phyloP scores from a whole-genome alignment of 805 yeast genomes.

The Candida multigemmis region DNA sequence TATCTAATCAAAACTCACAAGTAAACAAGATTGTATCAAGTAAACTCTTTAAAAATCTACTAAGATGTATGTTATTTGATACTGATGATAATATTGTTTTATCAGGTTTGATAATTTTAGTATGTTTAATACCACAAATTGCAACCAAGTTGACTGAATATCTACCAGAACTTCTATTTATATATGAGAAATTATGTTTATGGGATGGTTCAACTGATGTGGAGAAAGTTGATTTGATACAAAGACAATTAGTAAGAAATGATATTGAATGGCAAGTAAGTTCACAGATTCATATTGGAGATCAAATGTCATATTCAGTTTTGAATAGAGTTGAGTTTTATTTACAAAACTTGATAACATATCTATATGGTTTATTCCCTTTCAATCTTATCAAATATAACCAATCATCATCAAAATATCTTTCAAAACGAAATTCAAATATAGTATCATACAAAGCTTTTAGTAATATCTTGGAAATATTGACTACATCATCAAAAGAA shows the following conservation, averaged over 20 bases:
- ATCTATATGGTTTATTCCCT: conserved; percentile 53
- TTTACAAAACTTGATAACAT: conserved; percentile 30
- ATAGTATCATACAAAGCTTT: too few species aligned
- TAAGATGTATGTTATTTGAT: conserved; percentile 34
- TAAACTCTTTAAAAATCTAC: conserved; percentile 24
- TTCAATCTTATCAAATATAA: conserved; percentile 35
- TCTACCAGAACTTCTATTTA: conserved; percentile 33
- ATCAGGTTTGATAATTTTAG: conserved; percentile 19
- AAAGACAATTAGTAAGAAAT: background rate
- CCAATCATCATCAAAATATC: conserved; percentile 30
- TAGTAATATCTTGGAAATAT: background rate
- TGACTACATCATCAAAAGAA: background rate
- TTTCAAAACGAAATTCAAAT: conserved; percentile 2
- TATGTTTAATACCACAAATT: conserved; percentile 35
- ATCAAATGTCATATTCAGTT: conserved; percentile 4
- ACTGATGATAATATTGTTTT: conserved; percentile 28
- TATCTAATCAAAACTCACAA: conserved; percentile 15
- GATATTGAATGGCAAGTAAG: too few species aligned
- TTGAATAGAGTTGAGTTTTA: conserved; percentile 14
- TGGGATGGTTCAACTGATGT: conserved; percentile 13
- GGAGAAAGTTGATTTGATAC: conserved; percentile 1
- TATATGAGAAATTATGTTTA: conserved; percentile 30
- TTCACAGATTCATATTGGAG: too few species aligned
- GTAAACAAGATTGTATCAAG: conserved; percentile 22
- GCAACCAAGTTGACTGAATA: conserved; percentile 19